phyloP scores from a whole-genome alignment of 306 rosid genomes.

The Parietaria judaica region DNA sequence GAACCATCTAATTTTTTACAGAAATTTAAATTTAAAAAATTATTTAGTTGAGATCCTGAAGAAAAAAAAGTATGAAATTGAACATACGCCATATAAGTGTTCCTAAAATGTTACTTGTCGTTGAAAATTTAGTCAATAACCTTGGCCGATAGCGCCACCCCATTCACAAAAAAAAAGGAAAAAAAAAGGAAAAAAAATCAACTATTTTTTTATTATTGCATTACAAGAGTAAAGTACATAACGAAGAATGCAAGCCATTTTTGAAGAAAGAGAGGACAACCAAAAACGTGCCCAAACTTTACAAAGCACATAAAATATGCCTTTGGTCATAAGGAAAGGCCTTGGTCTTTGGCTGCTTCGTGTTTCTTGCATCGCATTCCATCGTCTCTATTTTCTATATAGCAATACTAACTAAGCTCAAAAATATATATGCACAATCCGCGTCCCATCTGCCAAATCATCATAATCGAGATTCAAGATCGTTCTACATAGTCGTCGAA shows the following conservation, averaged over 20 bases:
- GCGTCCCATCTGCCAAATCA: slow-evolving; percentile 12
- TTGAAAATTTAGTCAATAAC: no score
- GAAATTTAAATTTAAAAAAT: no score
- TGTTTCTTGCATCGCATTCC: slow-evolving; percentile 11
- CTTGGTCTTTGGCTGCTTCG: slow-evolving; percentile 1
- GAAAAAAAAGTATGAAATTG: no score
- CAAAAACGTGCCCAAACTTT: slow-evolving; percentile 28
- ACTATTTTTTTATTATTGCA: no score
- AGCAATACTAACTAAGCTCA: slow-evolving; percentile 5
- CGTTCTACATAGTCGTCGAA: slow-evolving; percentile 17
- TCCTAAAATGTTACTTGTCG: no score
- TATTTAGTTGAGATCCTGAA: no score
- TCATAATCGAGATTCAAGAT: no score
- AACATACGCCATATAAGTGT: no score
- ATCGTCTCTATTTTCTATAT: slow-evolving; percentile 15
- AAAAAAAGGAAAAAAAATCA: neutral
- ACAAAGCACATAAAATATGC: slow-evolving; percentile 18
- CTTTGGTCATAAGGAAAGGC: slow-evolving; percentile 30
- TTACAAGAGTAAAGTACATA: slow-evolving; percentile 5
- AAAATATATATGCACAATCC: slow-evolving; percentile 24
- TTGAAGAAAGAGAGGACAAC: slow-evolving; percentile 5
- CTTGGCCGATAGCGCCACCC: no score
- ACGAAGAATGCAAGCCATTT: neutral
- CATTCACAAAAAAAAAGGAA: neutral
- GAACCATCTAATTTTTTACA: no score